Conservation (phyloP, 2,329 filamentous ascomycete genomes). For the Colletotrichum liaoningense region DNA sequence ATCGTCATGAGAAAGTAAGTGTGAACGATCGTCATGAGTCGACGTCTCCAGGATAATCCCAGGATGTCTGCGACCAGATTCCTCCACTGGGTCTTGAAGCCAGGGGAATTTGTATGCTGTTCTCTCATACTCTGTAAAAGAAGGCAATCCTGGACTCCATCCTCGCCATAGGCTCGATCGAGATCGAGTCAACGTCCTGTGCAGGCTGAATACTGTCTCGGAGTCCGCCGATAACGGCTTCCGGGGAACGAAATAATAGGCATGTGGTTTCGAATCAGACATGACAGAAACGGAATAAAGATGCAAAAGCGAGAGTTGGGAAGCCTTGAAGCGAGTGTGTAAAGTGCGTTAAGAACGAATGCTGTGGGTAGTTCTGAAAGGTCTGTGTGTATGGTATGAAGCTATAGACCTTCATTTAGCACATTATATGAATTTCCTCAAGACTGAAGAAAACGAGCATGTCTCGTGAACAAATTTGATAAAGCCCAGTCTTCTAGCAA, state of each 20-base stretch:
- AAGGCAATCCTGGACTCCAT: slow-evolving; percentile 41
- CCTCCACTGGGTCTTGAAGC: slow-evolving; percentile 32
- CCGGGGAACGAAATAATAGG: slow-evolving; percentile 24
- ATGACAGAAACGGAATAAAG: slow-evolving; percentile 14
- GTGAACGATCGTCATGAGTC: background rate
- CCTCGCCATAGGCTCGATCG: slow-evolving; percentile 44
- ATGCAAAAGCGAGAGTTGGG: background rate
- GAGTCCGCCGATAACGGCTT: slow-evolving; percentile 21
- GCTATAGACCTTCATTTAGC: background rate
- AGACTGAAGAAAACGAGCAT: background rate
- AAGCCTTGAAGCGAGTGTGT: slow-evolving; percentile 11
- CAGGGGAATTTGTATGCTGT: slow-evolving; percentile 45
- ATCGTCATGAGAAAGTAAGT: background rate
- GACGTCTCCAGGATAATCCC: background rate
- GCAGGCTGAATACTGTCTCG: slow-evolving; percentile 8
- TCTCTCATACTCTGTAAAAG: slow-evolving; percentile 42
- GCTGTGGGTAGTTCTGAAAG: background rate
- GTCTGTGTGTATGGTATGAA: background rate
- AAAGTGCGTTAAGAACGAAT: background rate
- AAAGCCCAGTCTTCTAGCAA: background rate
- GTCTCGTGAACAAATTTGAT: background rate
- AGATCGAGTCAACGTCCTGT: slow-evolving; percentile 34
- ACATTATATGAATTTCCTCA: background rate
- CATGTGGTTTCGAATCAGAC: slow-evolving; percentile 12
- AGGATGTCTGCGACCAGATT: background rate